Evolutionary conservation across 1,284 basidiomycete genomes (phyloP), one percentile per base, ranked within the genome.

Genomic region (Meira nashicola): DNA sequence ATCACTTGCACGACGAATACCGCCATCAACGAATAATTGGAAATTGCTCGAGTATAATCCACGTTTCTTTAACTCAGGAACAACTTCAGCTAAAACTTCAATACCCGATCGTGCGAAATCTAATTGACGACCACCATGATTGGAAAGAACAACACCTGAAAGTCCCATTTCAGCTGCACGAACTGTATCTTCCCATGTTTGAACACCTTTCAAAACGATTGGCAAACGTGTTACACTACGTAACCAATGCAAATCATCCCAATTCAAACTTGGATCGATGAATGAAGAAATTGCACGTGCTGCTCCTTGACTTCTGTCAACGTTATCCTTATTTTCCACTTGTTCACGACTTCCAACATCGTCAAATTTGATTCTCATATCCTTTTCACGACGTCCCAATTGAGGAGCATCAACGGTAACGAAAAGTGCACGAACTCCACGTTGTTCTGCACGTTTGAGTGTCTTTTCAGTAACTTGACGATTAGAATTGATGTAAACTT

Each of bases 341-440:
- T 78, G 75, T 2, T 76, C 77, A 39, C 72, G 64, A 21, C 71
- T 72, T 1, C 77, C 75, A 8, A 65, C 86, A 8, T 88, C 92
- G 44, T 91, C 91, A 66, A 95, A 95, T 77, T 92, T 94, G 84
- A 89, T 89, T 41, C 93, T 83, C 93, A 96, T 96, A 75, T 96
- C 92, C 86, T 89, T 68, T 79, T 92, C 90, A 59, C 91, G 84
- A 23, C 91, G 84, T 54, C 91, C 92, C 17, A 95, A 85, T 71
- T 93, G 91, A 4, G 92, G 92, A 2, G 92, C 91, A 76, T 95
- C 91, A 28, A 94, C 91, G 1, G 91, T 94, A 75, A 92, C 90
- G 79, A 92, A 92, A 10, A 92, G 80, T 1, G 80, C 82, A 78
- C 92, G 92, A 79, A 93, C 84, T 11, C 90, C 90, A 5, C 89